A percentile compares a stretch with the other conserved stretches of the same genome.
These are phyloP conservation scores for Pterula multifida DNA, from an alignment of 1,284 basidiomycete species.

Conservation along the genomic window DNA sequence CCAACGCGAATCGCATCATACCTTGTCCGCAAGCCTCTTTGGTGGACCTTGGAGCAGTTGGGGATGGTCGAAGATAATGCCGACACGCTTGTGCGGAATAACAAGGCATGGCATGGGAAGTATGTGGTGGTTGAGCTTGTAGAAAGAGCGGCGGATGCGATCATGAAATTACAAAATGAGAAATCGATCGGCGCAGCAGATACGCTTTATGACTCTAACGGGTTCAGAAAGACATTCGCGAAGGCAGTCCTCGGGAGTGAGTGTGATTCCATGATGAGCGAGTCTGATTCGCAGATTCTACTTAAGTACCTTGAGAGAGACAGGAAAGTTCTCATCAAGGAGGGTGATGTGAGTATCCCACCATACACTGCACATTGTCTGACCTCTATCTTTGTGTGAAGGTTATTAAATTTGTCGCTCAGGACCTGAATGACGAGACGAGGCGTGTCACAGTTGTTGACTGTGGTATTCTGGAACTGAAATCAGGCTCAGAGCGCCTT, in stretches of 20 bases:
- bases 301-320: slow-evolving; percentile 76
- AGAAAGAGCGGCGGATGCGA: slow-evolving; percentile 51
- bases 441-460: slow-evolving; percentile 59
- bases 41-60: slow-evolving; percentile 77
- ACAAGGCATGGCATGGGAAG: slow-evolving; percentile 63
- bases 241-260: slow-evolving; percentile 21
- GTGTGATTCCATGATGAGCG: slow-evolving; percentile 30
- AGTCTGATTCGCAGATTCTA: slow-evolving; percentile 58
- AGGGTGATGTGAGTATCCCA: slow-evolving; percentile 43
- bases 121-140: slow-evolving; percentile 64
- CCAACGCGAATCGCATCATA: slow-evolving; percentile 58
- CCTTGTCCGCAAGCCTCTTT: slow-evolving; percentile 68
- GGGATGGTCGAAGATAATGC: slow-evolving; percentile 52
- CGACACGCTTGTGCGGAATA: slow-evolving; percentile 26
- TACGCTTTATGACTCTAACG: slow-evolving; percentile 47
- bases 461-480: slow-evolving; percentile 62
- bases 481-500: slow-evolving; percentile 52
- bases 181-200: slow-evolving; percentile 47
- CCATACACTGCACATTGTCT: background rate
- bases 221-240: slow-evolving; percentile 53
- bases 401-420: slow-evolving; percentile 66
- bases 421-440: slow-evolving; percentile 20
- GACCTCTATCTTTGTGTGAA: slow-evolving; percentile 17
- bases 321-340: slow-evolving; percentile 43
- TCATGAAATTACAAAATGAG: slow-evolving; percentile 36